Conservation (phyloP, 148 eudicot genomes). For the Chenopodium berlandieri region DNA sequence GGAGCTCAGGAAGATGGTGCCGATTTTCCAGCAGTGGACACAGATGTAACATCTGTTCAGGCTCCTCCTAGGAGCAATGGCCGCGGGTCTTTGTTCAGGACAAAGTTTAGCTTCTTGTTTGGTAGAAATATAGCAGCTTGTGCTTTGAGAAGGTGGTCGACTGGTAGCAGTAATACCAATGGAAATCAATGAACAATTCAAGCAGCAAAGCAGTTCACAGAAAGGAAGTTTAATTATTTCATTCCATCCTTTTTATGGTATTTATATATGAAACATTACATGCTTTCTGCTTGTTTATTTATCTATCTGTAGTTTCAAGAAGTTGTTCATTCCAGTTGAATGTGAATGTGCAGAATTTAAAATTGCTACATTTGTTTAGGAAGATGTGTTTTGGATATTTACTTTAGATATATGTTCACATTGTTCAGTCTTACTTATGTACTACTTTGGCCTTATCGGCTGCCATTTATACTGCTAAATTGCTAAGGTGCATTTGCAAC, state of each 20-base stretch:
- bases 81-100: slow-evolving; percentile 39
- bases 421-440: slow-evolving; percentile 13
- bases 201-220: slow-evolving; percentile 16
- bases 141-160: slow-evolving; percentile 54
- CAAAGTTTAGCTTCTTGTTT: slow-evolving; percentile 53
- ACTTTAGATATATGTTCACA: slow-evolving; percentile 9
- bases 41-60: slow-evolving; percentile 18
- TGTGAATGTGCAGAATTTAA: slow-evolving; percentile 13
- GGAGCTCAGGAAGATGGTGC: slow-evolving; percentile 52
- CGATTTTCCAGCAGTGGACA: slow-evolving; percentile 39
- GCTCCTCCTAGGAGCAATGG: slow-evolving; percentile 37
- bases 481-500: neutral
- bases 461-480: neutral
- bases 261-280: slow-evolving; percentile 1
- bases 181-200: slow-evolving; percentile 27
- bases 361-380: slow-evolving; percentile 18
- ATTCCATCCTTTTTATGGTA: slow-evolving; percentile 8
- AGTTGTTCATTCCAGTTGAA: slow-evolving; percentile 11
- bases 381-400: slow-evolving; percentile 9
- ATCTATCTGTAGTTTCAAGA: slow-evolving; percentile 9
- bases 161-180: slow-evolving; percentile 38
- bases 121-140: slow-evolving; percentile 50
- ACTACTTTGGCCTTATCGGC: slow-evolving; percentile 5
- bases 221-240: slow-evolving; percentile 20
- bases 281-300: slow-evolving; percentile 7